Evolutionary conservation across 805 yeast species (phyloP).

Genomic region (Lipomyces yamadae): DNA sequence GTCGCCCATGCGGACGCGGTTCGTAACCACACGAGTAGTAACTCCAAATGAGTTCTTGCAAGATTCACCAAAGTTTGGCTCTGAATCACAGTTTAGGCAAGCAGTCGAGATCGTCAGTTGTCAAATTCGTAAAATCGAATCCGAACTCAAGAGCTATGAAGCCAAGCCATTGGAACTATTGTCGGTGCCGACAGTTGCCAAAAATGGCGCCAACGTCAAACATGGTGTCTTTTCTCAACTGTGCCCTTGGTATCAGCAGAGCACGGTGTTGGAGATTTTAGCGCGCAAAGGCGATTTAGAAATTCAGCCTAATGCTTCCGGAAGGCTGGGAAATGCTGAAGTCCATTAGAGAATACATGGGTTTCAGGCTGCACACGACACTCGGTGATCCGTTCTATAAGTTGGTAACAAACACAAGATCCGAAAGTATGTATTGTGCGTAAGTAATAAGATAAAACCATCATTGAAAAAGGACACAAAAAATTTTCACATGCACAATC

Average conservation of each 20-base stretch:
- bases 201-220: background rate
- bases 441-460: background rate
- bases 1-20: background rate
- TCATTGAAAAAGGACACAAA: background rate
- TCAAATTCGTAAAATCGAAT: background rate
- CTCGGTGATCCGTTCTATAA: background rate
- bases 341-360: background rate
- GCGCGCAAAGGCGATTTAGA: background rate
- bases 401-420: background rate
- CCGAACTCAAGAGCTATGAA: background rate
- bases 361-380: background rate
- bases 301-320: background rate
- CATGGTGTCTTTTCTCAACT: conserved; percentile 2
- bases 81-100: background rate
- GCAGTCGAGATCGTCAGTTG: conserved; percentile 1
- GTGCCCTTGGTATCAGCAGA: conserved; percentile 6
- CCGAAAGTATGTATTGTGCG: background rate
- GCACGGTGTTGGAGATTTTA: conserved; percentile 13
- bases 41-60: background rate
- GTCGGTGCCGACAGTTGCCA: conserved; percentile 9
- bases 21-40: background rate
- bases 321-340: background rate
- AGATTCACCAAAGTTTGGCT: background rate
- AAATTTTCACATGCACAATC: conserved; percentile 1
- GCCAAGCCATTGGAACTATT: background rate